A percentile compares a stretch with the other conserved stretches of the same genome.
phyloP scores from a whole-genome alignment of 2,329 filamentous ascomycete genomes.

The Lecanicillium sp. region DNA sequence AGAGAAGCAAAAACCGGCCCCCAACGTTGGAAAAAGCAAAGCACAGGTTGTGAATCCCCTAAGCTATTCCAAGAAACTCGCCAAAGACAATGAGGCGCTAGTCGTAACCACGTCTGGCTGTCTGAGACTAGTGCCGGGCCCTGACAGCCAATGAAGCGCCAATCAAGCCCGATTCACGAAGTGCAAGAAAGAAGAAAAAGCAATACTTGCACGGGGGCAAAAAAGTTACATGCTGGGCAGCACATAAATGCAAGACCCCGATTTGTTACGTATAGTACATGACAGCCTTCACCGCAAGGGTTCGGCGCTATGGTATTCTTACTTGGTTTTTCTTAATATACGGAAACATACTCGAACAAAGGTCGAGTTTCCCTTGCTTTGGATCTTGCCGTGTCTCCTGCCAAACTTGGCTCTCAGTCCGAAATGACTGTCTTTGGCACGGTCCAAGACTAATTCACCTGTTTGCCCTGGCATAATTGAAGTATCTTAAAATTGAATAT shows the following conservation, averaged over 20 bases:
- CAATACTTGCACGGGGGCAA: neutral
- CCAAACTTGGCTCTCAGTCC: neutral
- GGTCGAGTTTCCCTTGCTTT: slow-evolving; percentile 4
- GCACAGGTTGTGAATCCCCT: no score
- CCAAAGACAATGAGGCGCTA: neutral
- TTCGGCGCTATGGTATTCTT: slow-evolving; percentile 4
- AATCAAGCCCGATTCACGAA: neutral
- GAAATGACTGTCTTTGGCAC: neutral
- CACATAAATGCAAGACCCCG: neutral
- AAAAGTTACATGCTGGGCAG: neutral
- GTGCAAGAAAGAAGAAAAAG: neutral
- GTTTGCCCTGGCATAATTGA: neutral
- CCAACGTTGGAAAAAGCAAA: no score
- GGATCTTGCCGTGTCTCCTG: neutral
- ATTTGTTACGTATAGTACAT: slow-evolving; percentile 1
- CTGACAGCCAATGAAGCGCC: no score
- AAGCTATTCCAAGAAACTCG: neutral
- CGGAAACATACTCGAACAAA: neutral
- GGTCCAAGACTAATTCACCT: neutral
- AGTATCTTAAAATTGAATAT: no score
- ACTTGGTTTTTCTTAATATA: neutral
- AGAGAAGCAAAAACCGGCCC: no score
- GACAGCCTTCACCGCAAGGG: neutral
- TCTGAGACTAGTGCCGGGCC: neutral
- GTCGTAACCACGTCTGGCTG: slow-evolving; percentile 2